Evolutionary conservation across 768 basidiomycete species (phyloP).

Genomic region (Russula dissimulans): DNA sequence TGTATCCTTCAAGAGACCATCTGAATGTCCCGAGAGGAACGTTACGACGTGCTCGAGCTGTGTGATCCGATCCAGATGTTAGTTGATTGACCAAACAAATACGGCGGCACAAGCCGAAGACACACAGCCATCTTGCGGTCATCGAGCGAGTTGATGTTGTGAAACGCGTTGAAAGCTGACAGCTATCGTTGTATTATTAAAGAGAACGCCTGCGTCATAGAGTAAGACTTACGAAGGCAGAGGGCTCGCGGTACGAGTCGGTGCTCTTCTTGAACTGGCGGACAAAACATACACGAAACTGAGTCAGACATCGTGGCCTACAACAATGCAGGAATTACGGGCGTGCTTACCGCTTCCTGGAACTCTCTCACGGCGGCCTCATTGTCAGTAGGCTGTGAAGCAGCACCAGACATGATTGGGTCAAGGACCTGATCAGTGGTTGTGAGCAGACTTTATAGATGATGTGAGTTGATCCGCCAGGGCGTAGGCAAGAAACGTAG

Average conservation of each 20-base stretch:
- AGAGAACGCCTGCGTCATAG: no score
- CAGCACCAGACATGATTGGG: not conserved
- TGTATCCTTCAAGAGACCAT: conserved; percentile 32
- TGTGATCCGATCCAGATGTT: conserved; percentile 21
- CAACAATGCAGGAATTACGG: no score
- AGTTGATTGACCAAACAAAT: not conserved
- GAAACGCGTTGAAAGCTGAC: conserved; percentile 50
- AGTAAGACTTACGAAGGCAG: not conserved
- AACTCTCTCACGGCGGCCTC: conserved; percentile 4
- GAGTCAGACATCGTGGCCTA: no score
- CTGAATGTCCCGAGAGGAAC: conserved; percentile 44
- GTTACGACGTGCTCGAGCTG: conserved; percentile 55
- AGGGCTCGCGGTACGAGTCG: conserved; percentile 1
- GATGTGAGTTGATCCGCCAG: no score
- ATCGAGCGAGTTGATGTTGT: conserved; percentile 54
- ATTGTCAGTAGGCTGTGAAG: not conserved
- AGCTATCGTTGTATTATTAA: conserved; percentile 30
- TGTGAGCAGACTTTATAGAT: not conserved
- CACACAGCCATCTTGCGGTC: conserved; percentile 70
- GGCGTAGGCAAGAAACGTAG: no score
- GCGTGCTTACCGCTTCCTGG: not conserved
- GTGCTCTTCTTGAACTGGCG: conserved; percentile 4
- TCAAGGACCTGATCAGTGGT: not conserved
- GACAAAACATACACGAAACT: no score
- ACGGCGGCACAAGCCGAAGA: not conserved